Percentiles rank a stretch among this genome's conserved stretches.
These are phyloP conservation scores for Ashbya aceris DNA, from an alignment of 1,139 yeast genomes.

Conservation along the genomic window DNA sequence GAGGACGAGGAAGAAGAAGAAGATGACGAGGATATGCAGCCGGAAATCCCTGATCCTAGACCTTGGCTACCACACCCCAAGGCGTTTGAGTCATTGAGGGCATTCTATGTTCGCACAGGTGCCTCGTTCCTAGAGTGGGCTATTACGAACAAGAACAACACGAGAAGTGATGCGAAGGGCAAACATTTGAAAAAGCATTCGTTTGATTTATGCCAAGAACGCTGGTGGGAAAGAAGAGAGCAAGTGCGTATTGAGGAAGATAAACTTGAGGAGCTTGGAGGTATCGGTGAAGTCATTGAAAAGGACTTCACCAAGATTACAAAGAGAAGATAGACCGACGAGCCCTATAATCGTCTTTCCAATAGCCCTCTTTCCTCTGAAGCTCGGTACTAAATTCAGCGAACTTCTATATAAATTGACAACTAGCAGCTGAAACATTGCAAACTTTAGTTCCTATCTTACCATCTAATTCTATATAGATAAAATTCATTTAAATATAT, in stretches of 20 bases:
- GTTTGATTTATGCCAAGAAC: conserved; percentile 81
- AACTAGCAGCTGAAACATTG: too few relatives aligned
- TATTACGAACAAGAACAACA: conserved; percentile 51
- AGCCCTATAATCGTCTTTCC: too few relatives aligned
- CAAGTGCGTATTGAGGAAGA: conserved; percentile 85
- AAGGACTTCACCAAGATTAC: conserved; percentile 45
- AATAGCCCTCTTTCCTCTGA: too few relatives aligned
- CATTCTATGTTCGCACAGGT: conserved; percentile 79
- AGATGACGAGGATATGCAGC: conserved; percentile 48
- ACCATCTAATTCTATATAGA: too few relatives aligned
- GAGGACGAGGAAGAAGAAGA: conserved; percentile 54
- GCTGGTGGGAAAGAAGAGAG: conserved; percentile 99
- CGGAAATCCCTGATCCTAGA: conserved; percentile 78
- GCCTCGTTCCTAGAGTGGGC: conserved; percentile 89
- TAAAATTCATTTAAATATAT: too few relatives aligned
- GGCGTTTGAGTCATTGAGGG: conserved; percentile 79
- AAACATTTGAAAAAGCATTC: conserved; percentile 82
- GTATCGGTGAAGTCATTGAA: conserved; percentile 85
- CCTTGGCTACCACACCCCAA: conserved; percentile 98
- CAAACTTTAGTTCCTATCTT: too few relatives aligned
- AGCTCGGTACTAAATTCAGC: too few relatives aligned
- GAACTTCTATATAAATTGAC: too few relatives aligned
- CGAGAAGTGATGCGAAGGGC: conserved; percentile 66
- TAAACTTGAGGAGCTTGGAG: conserved; percentile 79
- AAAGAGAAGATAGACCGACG: conserved; percentile 28